Base-by-base conservation (phyloP, 805 yeast genomes). In the Cyberlindnera americana region DNA sequence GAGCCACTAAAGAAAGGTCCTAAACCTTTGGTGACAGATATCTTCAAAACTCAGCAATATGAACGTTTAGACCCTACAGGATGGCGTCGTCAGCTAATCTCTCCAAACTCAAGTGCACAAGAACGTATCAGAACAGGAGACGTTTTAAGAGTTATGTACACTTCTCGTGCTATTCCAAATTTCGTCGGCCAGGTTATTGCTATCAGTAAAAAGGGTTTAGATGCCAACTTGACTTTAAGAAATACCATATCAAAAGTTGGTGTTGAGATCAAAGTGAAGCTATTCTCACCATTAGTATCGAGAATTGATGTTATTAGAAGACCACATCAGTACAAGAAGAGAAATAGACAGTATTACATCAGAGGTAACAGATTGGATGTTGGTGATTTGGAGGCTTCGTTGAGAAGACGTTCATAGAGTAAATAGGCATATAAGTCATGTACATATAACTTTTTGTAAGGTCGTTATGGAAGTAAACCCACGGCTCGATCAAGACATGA, bases 291-390 rank as follows among this genome's bases (percentile, higher is more conserved):
- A 7, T 69, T 78, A 39, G 72, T 93, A 40, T 75, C 79, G 47
- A 77, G 82, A 61, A 71, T 91, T 38, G 97, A 90, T 63, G 62
- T 89, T 28, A 62, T 91, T 46, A 75, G 84, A 62, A 81, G 81
- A 62, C 91, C 95, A 27, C 62, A 66, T 47, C 76, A 74, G 56
- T 81, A 87, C 63, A 78, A 83, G 70, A 70, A 73, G 47, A 79
- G 95, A 75, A 78, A 79, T 65, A 91, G 87, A 71, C 91, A 88
- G 54, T 90, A 83, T 72, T 93, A 87, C 65, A 83, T 93, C 57
- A 83, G 96, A 67, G 83, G 75, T 62, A 72, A 82, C 37, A 80
- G 77, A 57, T 66, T 80, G 61, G 95, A 86, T 62, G 90, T 82
- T 35, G 82, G 79, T 47, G 89, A 83, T 58, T 61, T 83, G 44